Evolutionary conservation across 202 grass and related monocot genomes (phyloP), one percentile per base, ranked within the genome.

Genomic region (Panicum virgatum): DNA sequence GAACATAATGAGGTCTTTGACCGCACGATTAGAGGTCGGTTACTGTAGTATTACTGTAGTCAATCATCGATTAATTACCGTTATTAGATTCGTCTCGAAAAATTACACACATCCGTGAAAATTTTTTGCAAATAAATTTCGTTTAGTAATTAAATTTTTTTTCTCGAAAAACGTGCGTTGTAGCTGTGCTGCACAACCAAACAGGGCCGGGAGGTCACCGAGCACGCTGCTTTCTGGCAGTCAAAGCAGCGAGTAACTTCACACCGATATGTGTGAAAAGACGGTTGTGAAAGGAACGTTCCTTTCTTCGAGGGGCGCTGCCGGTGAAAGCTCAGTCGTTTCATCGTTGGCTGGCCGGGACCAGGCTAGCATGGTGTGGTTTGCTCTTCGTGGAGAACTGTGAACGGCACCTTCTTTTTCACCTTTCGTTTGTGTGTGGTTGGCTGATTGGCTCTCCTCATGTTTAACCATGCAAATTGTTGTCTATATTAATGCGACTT

Each of bases 201-300:
- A n/a, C n/a, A n/a, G n/a, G n/a, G n/a, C n/a, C n/a, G n/a, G n/a
- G n/a, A n/a, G n/a, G n/a, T n/a, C n/a, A n/a, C n/a, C n/a, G n/a
- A n/a, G n/a, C n/a, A n/a, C n/a, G 27, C 14, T 43, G 14, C 63
- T 68, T 69, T 79, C 44, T 53, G 12, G 32, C 32, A 0, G 46
- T 67, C 62, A 67, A 80, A 80, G 63, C 36, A 2, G 29, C 10
- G 42, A 9, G 46, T 66, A 66, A 80, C 57, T 73, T 66, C 53
- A 14, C 76, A 3, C 30, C 66, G 73, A 61, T 52, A 72, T 12
- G 39, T 4, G 50, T 1, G 37, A 61, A 72, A 81, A 71, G 79
- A 81, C 20, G 66, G 37, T 4, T 25, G 52, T 45, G 52, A 72
- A 81, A 81, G 53, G 53, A 48, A 7, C n/a, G n/a, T 37, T 48